A percentile compares a stretch with the other conserved stretches of the same genome.
phyloP scores from a whole-genome alignment of 2,329 filamentous ascomycete species.

The Kalmusia sp. region DNA sequence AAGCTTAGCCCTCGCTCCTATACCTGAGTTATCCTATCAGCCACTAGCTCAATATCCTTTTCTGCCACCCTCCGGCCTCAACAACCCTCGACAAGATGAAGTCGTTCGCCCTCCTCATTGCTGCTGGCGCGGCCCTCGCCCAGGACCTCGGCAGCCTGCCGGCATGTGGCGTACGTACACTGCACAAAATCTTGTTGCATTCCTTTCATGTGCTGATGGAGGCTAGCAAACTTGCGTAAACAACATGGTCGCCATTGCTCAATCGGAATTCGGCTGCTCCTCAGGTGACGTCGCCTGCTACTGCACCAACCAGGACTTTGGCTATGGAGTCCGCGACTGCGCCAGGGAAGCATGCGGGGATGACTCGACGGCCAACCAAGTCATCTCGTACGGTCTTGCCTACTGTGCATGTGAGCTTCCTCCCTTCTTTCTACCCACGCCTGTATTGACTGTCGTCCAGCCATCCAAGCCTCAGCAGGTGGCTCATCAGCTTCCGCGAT shows the following conservation, averaged over 20 bases:
- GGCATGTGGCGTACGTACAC: slow-evolving; percentile 46
- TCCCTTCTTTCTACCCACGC: neutral
- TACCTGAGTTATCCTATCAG: slow-evolving; percentile 23
- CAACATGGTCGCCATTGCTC: slow-evolving; percentile 55
- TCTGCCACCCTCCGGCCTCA: slow-evolving; percentile 18
- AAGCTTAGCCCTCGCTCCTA: slow-evolving; percentile 12
- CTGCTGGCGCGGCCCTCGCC: slow-evolving; percentile 42
- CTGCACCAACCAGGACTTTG: slow-evolving; percentile 54
- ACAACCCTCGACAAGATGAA: slow-evolving; percentile 42
- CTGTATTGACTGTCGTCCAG: slow-evolving; percentile 10
- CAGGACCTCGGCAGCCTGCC: slow-evolving; percentile 36
- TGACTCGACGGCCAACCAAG: slow-evolving; percentile 29
- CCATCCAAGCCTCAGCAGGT: slow-evolving; percentile 14
- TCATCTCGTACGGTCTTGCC: slow-evolving; percentile 41
- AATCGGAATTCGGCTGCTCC: slow-evolving; percentile 49
- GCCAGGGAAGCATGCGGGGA: slow-evolving; percentile 49
- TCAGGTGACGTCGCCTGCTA: slow-evolving; percentile 50
- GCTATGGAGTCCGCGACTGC: slow-evolving; percentile 58
- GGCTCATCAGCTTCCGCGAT: slow-evolving; percentile 12
- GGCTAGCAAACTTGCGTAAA: slow-evolving; percentile 50
- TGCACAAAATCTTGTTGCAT: neutral
- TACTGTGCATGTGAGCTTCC: slow-evolving; percentile 40
- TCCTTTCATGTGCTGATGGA: slow-evolving; percentile 1
- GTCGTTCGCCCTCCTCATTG: slow-evolving; percentile 46
- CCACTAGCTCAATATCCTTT: slow-evolving; percentile 30